Evolutionary conservation across 331 rosid species (phyloP), one percentile per base, ranked within the genome.

Genomic region (Stylosanthes scabra): DNA sequence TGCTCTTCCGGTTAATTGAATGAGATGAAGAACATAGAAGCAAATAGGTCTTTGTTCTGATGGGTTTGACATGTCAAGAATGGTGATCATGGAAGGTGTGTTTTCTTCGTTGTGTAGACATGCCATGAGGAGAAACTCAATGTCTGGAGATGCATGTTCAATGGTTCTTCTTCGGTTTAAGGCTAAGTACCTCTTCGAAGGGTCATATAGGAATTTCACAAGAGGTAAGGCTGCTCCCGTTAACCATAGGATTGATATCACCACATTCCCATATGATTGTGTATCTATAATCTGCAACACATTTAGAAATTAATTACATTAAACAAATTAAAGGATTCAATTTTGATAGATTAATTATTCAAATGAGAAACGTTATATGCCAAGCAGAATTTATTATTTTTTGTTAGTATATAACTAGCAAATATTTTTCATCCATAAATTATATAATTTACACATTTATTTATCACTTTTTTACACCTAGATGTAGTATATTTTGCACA

Each of bases 41-140:
- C 82, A 80, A 8, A 88, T 59, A 37, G 94, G 90, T 50, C 37
- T 85, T 29, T 74, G 63, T 0, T 20, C 9, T 13, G 85, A 59
- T 7, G 97, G 87, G 55, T 83, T 82, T 5, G 88, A 82, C 68
- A 88, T 56, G 52, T 91, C 83, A 0, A 91, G 85, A 40, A 86
- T 51, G 29, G 69, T 87, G 51, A 90, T 85, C 54, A 88, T 52
- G 44, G 92, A 27, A 4, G 82, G 81, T 3, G 90, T 77, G 57
- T 64, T 74, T 49, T 88, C 86, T 66, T 80, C 78, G 50, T 5
- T 29, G 71, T 82, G 77, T 34, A 91, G 68, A 81, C 89, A 86
- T 1, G 88, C 79, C 20, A 90, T 62, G 2, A 90, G 5, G 8
- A 82, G 83, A 13, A 88, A 79, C 50, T 79, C 88, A 1, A 20